A percentile compares a stretch with the other conserved stretches of the same genome.
Conservation (phyloP, 2,329 filamentous ascomycete genomes). For the Penicillium vulpinum region DNA sequence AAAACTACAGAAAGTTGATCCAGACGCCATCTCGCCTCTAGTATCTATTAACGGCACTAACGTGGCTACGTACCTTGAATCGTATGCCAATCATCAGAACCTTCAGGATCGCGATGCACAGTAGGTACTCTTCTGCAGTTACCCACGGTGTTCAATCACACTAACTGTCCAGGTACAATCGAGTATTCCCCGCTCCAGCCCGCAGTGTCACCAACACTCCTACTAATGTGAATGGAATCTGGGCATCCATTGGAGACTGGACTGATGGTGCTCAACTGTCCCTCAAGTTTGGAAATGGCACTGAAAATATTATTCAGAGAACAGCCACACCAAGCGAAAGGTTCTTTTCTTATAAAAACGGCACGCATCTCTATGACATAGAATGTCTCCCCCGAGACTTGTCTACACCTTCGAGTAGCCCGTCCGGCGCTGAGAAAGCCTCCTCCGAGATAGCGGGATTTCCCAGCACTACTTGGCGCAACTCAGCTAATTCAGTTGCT, state of each 20-base stretch:
- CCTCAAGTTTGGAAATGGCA: slow-evolving; percentile 24
- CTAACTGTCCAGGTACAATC: slow-evolving; percentile 25
- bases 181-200: slow-evolving; percentile 23
- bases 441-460: slow-evolving; percentile 21
- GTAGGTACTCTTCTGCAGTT: slow-evolving; percentile 32
- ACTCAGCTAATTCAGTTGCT: slow-evolving; percentile 33
- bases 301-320: slow-evolving; percentile 17
- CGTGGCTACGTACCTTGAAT: slow-evolving; percentile 47
- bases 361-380: slow-evolving; percentile 19
- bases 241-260: slow-evolving; percentile 22
- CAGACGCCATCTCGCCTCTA: slow-evolving; percentile 50
- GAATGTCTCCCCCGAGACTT: slow-evolving; percentile 22
- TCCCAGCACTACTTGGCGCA: slow-evolving; percentile 22
- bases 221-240: slow-evolving; percentile 18
- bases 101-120: slow-evolving; percentile 60
- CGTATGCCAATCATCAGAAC: slow-evolving; percentile 49
- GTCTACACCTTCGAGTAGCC: slow-evolving; percentile 7
- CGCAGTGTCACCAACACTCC: slow-evolving; percentile 23
- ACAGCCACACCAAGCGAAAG: slow-evolving; percentile 20
- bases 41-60: slow-evolving; percentile 59
- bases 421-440: slow-evolving; percentile 18
- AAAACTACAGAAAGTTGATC: slow-evolving; percentile 15
- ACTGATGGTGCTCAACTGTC: slow-evolving; percentile 19
- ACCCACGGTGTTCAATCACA: background rate
- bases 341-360: slow-evolving; percentile 23